These are phyloP conservation scores for Ceratobasidium sp. DNA, from an alignment of 1,284 basidiomycete species.

Conservation along the genomic window DNA sequence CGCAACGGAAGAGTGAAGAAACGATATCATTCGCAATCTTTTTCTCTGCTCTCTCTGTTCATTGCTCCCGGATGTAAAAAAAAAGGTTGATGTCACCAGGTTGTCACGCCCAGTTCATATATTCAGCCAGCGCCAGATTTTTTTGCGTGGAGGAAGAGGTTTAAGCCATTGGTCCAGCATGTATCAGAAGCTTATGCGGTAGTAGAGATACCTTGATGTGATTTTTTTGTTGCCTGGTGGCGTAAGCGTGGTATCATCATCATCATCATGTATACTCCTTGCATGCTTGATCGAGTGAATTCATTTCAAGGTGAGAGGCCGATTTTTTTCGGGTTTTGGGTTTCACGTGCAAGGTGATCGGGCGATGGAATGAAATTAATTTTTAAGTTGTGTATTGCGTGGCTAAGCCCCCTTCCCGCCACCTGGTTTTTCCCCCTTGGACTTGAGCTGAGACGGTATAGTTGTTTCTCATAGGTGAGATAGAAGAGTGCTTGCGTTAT, in stretches of 20 bases:
- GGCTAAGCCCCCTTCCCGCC: neutral
- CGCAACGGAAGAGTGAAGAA: neutral
- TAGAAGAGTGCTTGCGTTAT: neutral
- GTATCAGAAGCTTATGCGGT: neutral
- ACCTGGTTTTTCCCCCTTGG: too few species aligned
- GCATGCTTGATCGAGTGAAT: neutral
- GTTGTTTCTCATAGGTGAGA: neutral
- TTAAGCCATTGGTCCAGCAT: conserved; percentile 20
- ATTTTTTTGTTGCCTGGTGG: neutral
- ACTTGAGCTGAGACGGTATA: too few species aligned
- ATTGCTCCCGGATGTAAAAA: neutral
- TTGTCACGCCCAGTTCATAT: too few species aligned
- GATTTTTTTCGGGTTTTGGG: neutral
- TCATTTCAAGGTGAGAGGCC: neutral
- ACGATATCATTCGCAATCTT: too few species aligned
- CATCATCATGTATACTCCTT: neutral
- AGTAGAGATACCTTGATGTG: neutral
- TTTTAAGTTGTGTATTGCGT: neutral
- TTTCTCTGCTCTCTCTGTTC: too few species aligned
- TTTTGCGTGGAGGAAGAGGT: neutral
- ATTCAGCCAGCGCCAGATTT: neutral
- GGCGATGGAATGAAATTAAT: neutral
- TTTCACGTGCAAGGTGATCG: neutral
- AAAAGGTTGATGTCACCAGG: neutral
- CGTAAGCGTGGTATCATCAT: neutral